These are phyloP conservation scores for Diaporthe citrichinensis DNA, from an alignment of 2,329 filamentous ascomycete species.

Conservation along the genomic window DNA sequence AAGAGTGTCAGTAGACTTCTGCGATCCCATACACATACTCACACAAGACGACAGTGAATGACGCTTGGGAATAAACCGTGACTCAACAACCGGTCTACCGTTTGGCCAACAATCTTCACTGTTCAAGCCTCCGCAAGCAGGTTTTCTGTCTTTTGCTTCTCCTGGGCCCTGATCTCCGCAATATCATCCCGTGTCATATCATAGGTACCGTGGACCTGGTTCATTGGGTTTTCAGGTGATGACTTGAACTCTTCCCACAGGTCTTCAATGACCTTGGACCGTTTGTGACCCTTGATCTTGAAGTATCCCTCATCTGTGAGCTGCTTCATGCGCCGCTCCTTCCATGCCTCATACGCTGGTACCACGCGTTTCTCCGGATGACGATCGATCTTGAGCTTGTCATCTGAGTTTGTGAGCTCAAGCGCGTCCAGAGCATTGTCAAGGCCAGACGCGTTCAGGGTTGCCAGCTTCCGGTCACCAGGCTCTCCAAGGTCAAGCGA, in stretches of 20 bases:
- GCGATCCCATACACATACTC: too few species aligned
- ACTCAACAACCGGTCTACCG: not conserved
- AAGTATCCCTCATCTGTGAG: conserved; percentile 67
- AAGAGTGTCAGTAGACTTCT: too few species aligned
- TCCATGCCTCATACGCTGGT: conserved; percentile 86
- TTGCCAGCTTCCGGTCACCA: conserved; percentile 60
- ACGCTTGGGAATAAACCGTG: not conserved
- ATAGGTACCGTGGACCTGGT: conserved; percentile 82
- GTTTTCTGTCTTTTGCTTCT: conserved; percentile 82
- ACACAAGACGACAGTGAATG: too few species aligned
- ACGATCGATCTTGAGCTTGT: conserved; percentile 80
- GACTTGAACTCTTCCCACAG: conserved; percentile 95
- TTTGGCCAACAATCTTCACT: not conserved
- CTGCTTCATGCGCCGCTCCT: conserved; percentile 89
- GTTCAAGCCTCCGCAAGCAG: conserved; percentile 64
- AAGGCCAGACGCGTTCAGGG: conserved; percentile 88
- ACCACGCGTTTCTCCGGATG: conserved; percentile 92
- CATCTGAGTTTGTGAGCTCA: conserved; percentile 69
- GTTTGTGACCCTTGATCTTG: not conserved
- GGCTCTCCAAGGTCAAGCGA: conserved; percentile 71
- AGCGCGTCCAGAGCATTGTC: conserved; percentile 94
- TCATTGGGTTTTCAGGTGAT: conserved; percentile 95
- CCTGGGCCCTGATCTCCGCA: conserved; percentile 72
- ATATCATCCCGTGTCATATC: conserved; percentile 87
- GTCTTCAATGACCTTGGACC: conserved; percentile 51